Evolutionary conservation across 2,329 filamentous ascomycete genomes (phyloP), one percentile per base, ranked within the genome.

Genomic region (Scortechinia acanthostroma): DNA sequence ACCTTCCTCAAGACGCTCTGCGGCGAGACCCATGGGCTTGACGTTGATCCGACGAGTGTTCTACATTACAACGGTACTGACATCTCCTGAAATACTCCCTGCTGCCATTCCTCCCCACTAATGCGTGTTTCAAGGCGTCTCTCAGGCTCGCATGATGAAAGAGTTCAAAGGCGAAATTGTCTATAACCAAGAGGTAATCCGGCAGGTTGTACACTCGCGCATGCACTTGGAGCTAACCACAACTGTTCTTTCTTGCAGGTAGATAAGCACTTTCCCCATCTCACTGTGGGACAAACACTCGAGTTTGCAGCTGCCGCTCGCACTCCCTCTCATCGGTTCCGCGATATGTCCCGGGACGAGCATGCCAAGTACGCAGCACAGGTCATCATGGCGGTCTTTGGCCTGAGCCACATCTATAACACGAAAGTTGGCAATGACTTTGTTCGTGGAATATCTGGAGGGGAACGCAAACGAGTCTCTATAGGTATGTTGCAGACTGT

Each of bases 351-450:
- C 2, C 73, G 80, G 2, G 59, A 68, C 1, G 74, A 85, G 17
- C 83, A 80, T 42, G 69, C 74, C 44, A 67, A 72, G 17, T 77
- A 83, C 33, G 80, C 85, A 15, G 70, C 84, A 1, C 72, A 78
- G 40, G 80, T 86, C 0, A 77, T 86, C 49, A 82, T 86, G 60
- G 84, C 84, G 20, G 62, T 85, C 0, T 89, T 88, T 53, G 84
- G 84, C 51, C 77, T 90, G 22, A 77, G 77, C 25, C 84, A 90
- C 53, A 86, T 83, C 0, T 69, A 84, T 52, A 74, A 82, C 48
- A 90, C 86, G 4, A 85, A 83, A 53, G 83, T 91, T 13, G 87
- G 87, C 4, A 80, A 88, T 48, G 83, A 88, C 52, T 79, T 85
- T 37, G 72, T 90, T 10, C 78, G 84, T 1, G 87, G 87, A 43